These are phyloP conservation scores for Metschnikowia noctiluminum DNA, from an alignment of 805 yeast species.

Conservation along the genomic window DNA sequence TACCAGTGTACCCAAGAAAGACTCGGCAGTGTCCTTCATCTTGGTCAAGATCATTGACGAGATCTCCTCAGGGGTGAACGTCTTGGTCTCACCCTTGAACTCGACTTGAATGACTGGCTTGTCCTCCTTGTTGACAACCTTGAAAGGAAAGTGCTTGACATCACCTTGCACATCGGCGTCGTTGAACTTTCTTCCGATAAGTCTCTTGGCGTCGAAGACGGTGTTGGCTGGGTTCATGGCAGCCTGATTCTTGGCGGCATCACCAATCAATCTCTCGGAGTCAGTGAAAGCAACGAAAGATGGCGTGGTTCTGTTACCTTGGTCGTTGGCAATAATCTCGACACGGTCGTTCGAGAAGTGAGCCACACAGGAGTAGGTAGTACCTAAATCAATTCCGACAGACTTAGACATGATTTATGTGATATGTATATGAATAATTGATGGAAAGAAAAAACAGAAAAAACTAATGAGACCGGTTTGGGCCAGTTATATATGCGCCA, in stretches of 20 bases:
- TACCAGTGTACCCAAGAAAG: constrained; percentile 66
- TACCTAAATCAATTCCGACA: constrained; percentile 34
- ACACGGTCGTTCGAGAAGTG: constrained; percentile 33
- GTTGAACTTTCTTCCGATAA: constrained; percentile 29
- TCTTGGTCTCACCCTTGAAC: constrained; percentile 34
- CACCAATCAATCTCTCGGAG: constrained; percentile 33
- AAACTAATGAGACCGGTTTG: too few relatives aligned
- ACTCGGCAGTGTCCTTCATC: constrained; percentile 59
- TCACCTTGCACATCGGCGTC: constrained; percentile 30
- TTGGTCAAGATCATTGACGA: constrained; percentile 31
- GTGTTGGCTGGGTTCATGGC: constrained; percentile 34
- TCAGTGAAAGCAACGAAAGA: constrained; percentile 33
- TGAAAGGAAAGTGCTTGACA: constrained; percentile 32
- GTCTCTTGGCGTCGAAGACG: constrained; percentile 33
- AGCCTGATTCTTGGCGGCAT: constrained; percentile 34
- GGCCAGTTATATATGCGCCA: constrained; percentile 5
- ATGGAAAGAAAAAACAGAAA: constrained; percentile 7
- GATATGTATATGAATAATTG: neutral
- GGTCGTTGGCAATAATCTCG: constrained; percentile 32
- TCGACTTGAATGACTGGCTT: constrained; percentile 31
- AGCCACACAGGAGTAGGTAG: constrained; percentile 34
- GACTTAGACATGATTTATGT: constrained; percentile 25
- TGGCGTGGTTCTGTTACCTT: constrained; percentile 34
- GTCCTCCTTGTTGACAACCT: constrained; percentile 28
- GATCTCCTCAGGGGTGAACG: constrained; percentile 31